Evolutionary conservation across 768 basidiomycete genomes (phyloP), one percentile per base, ranked within the genome.

Genomic region (Tricholoma sp.): DNA sequence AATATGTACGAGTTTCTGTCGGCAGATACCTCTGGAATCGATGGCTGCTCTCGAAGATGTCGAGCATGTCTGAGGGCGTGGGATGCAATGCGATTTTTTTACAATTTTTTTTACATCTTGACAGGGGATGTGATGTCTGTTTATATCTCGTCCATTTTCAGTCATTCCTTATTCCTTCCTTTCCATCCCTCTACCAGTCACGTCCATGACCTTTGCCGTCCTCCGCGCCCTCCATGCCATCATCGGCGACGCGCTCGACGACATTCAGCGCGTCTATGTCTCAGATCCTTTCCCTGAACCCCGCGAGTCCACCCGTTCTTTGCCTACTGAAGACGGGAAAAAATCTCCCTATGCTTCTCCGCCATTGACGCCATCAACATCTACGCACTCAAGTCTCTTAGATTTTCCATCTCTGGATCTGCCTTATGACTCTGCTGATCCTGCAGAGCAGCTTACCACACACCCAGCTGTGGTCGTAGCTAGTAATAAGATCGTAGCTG

Each of bases 241-340:
- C 64, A 80, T 90, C 61, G 84, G 82, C 63, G 76, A 85, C 60
- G 86, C 87, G 24, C 70, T 89, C 59, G 78, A 83, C 69, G 84
- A 87, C 61, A 85, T 90, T 13, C 82, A 88, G 67, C 73, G 72
- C 51, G 72, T 86, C 51, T 88, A 85, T 65, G 66, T 71, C 29
- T 53, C 68, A 7, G 64, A 71, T 52, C 42, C 51, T 45, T 56
- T 50, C 49, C 28, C 59, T 41, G 42, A 33, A 57, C 31, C 57
- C 58, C 33, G 62, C 60, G 53, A 17, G 41, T 11, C 5, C 8
- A 2, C 39, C 28, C 9, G 9, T 48, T 45, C 44, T 13, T 9
- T 28, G 4, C 20, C 44, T 29, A 51, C 39, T 8, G 24, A 51
- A 31, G 34, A 17, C 33, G 45, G 33, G 10, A 18, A 39, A 50